Conservation (phyloP, 352 stramenopile genomes). For the Globisporangium cylindrosporum region DNA sequence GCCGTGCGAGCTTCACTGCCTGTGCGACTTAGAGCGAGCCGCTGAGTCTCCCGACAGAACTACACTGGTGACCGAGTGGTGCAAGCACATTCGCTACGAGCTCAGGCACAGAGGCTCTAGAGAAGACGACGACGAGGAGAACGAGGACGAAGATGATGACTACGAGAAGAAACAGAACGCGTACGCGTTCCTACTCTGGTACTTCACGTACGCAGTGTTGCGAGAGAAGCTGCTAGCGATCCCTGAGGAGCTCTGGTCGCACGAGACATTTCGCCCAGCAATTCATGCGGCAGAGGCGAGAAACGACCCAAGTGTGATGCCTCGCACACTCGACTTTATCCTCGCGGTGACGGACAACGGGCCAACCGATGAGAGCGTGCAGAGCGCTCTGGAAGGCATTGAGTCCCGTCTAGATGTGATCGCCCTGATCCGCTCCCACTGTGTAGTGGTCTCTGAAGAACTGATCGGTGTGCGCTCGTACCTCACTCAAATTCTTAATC, state of each 20-base stretch:
- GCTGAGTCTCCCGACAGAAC: background rate
- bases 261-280: background rate
- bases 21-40: conserved; percentile 1
- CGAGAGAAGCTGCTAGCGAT: background rate
- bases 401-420: background rate
- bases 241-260: background rate
- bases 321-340: conserved; percentile 1
- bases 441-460: background rate
- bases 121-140: background rate
- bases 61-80: background rate
- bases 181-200: conserved; percentile 5
- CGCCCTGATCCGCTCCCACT: background rate
- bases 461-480: background rate
- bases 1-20: background rate
- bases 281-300: background rate
- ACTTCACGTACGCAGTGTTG: conserved; percentile 6
- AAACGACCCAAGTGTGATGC: background rate
- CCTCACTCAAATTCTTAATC: background rate
- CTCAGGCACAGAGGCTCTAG: background rate
- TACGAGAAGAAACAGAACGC: conserved; percentile 6
- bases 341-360: conserved; percentile 5
- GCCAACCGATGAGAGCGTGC: background rate
- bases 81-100: conserved; percentile 1
- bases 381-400: background rate
- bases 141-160: background rate